Percentiles rank a stretch among this genome's conserved stretches.
Evolutionary conservation across 2,329 filamentous ascomycete species (phyloP).

Genomic region (Aspergillus udagawae): DNA sequence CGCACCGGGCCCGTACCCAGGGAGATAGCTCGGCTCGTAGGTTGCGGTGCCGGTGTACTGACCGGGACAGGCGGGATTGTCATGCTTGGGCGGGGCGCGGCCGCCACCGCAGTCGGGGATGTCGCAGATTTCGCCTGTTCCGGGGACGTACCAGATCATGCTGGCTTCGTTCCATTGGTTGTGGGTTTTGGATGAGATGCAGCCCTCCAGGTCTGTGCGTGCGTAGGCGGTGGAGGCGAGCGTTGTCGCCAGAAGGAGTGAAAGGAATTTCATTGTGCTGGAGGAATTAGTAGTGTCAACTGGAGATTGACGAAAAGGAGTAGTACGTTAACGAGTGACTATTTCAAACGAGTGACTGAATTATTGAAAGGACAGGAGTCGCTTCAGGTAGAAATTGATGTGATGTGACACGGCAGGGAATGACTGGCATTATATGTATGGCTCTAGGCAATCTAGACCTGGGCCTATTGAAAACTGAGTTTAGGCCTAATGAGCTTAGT

Average conservation of each 20-base stretch:
- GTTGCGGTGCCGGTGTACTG: slow-evolving; percentile 22
- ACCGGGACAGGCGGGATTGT: slow-evolving; percentile 55
- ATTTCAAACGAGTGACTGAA: background rate
- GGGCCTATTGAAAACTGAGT: background rate
- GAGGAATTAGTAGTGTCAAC: slow-evolving; percentile 2
- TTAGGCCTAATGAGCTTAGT: background rate
- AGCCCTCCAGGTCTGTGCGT: slow-evolving; percentile 23
- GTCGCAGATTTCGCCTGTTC: slow-evolving; percentile 61
- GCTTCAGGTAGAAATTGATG: background rate
- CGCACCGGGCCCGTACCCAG: slow-evolving; percentile 19
- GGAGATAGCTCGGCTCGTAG: slow-evolving; percentile 19
- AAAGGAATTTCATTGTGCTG: slow-evolving; percentile 18
- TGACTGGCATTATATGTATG: background rate
- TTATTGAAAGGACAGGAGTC: background rate
- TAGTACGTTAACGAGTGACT: background rate
- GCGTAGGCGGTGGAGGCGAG: slow-evolving; percentile 14
- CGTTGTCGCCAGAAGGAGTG: slow-evolving; percentile 16
- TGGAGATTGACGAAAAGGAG: background rate
- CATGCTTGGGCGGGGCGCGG: slow-evolving; percentile 60
- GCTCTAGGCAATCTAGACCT: background rate
- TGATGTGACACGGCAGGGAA: background rate
- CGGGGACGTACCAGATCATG: slow-evolving; percentile 56
- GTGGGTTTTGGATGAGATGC: slow-evolving; percentile 21
- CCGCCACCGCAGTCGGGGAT: slow-evolving; percentile 66
- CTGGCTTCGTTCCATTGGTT: slow-evolving; percentile 25